Conservation (phyloP, 768 basidiomycete genomes). For the Collybiopsis luxurians region DNA sequence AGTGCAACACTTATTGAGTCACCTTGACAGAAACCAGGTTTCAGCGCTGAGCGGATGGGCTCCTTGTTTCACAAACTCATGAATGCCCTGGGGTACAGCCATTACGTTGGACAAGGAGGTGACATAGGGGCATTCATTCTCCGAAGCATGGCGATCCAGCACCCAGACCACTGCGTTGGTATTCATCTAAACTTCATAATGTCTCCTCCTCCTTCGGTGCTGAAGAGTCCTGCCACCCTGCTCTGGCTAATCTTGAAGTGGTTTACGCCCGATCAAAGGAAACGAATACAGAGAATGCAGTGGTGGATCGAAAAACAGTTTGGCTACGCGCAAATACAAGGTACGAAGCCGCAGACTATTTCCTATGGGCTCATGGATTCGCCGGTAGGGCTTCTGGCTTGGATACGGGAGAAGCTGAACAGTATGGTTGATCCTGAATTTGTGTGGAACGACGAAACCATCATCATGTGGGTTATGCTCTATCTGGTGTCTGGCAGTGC, state of each 20-base stretch:
- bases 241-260: conserved; percentile 25
- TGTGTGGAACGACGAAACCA: conserved; percentile 26
- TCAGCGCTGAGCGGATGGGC: conserved; percentile 20
- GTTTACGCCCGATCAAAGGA: conserved; percentile 29
- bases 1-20: no score
- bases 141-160: conserved; percentile 21
- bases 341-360: conserved; percentile 42
- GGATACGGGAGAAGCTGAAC: conserved; percentile 42
- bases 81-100: conserved; percentile 26
- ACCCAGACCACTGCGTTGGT: conserved; percentile 23
- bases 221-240: conserved; percentile 20
- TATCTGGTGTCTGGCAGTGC: conserved; percentile 32
- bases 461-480: conserved; percentile 36
- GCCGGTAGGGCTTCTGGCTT: conserved; percentile 47
- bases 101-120: conserved; percentile 29
- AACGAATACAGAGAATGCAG: conserved; percentile 21
- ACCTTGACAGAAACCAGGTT: conserved; percentile 19
- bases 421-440: conserved; percentile 18
- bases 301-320: conserved; percentile 25
- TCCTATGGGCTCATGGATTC: conserved; percentile 48
- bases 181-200: conserved; percentile 27
- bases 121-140: conserved; percentile 29
- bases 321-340: conserved; percentile 36
- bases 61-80: conserved; percentile 29
- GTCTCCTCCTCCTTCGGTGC: conserved; percentile 18